Evolutionary conservation across 495 filamentous ascomycete genomes (phyloP).

Genomic region (Aspergillus bertholletiae): DNA sequence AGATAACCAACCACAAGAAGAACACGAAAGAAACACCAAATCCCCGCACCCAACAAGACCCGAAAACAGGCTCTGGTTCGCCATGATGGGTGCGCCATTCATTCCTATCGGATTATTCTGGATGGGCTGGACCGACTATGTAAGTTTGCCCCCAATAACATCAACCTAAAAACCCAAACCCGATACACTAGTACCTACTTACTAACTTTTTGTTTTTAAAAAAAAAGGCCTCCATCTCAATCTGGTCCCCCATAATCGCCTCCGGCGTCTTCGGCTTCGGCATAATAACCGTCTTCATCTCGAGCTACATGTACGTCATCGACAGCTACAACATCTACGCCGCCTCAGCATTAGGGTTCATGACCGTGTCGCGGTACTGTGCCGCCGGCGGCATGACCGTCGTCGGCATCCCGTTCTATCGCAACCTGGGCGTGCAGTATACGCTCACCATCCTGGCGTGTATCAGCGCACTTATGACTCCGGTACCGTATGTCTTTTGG

Average conservation of each 20-base stretch:
- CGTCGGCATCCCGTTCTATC: conserved; percentile 48
- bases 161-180: too few species aligned
- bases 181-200: too few species aligned
- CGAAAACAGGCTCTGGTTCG: conserved; percentile 33
- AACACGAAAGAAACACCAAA: background rate
- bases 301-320: conserved; percentile 54
- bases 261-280: conserved; percentile 51
- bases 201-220: too few species aligned
- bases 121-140: conserved; percentile 57
- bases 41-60: conserved; percentile 6
- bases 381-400: conserved; percentile 49
- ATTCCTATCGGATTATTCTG: conserved; percentile 58
- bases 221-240: conserved; percentile 50
- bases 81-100: conserved; percentile 51
- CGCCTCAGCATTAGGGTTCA: conserved; percentile 44
- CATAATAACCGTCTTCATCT: conserved; percentile 50
- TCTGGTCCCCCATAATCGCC: conserved; percentile 51
- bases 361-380: conserved; percentile 49
- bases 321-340: conserved; percentile 47
- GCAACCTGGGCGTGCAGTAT: conserved; percentile 52
- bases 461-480: conserved; percentile 47
- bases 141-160: conserved; percentile 6
- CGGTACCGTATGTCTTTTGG: conserved; percentile 50
- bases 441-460: conserved; percentile 52
- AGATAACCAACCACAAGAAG: background rate